A percentile compares a stretch with the other conserved stretches of the same genome.
Evolutionary conservation across 2,329 filamentous ascomycete genomes (phyloP).

Genomic region (Colletotrichum sp.): DNA sequence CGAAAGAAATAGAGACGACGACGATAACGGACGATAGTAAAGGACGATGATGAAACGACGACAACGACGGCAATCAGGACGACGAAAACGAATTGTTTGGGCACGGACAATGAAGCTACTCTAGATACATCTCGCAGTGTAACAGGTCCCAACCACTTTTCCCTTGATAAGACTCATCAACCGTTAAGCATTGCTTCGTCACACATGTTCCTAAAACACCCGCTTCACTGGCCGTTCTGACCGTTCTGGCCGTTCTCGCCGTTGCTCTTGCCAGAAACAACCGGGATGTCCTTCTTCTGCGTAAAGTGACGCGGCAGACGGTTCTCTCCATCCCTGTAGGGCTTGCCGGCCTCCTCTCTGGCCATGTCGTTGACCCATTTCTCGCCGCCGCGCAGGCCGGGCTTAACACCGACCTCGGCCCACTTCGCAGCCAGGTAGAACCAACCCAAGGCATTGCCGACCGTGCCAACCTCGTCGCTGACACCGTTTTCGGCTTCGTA

Average conservation of each 20-base stretch:
- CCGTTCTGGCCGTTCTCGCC: background rate
- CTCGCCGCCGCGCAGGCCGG: conserved; percentile 60
- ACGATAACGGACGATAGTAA: background rate
- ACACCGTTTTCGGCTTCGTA: conserved; percentile 68
- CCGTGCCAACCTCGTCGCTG: conserved; percentile 81
- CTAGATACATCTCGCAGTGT: background rate
- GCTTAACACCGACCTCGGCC: conserved; percentile 54
- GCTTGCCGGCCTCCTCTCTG: conserved; percentile 64
- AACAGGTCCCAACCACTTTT: background rate
- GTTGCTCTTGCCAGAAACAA: background rate
- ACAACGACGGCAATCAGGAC: background rate
- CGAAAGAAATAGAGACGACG: background rate
- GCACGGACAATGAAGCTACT: background rate
- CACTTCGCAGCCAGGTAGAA: conserved; percentile 77
- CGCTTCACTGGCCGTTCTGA: background rate
- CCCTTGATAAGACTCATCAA: background rate
- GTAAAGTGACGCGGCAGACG: conserved; percentile 58
- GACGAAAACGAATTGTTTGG: background rate
- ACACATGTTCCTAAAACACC: background rate
- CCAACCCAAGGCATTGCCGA: conserved; percentile 79
- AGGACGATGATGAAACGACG: no score
- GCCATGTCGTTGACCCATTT: conserved; percentile 79
- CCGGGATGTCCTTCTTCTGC: conserved; percentile 27
- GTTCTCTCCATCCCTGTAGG: conserved; percentile 65
- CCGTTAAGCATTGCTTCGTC: background rate